Evolutionary conservation across 345 rosid genomes (phyloP).

Genomic region (Boechera divaricarpa): DNA sequence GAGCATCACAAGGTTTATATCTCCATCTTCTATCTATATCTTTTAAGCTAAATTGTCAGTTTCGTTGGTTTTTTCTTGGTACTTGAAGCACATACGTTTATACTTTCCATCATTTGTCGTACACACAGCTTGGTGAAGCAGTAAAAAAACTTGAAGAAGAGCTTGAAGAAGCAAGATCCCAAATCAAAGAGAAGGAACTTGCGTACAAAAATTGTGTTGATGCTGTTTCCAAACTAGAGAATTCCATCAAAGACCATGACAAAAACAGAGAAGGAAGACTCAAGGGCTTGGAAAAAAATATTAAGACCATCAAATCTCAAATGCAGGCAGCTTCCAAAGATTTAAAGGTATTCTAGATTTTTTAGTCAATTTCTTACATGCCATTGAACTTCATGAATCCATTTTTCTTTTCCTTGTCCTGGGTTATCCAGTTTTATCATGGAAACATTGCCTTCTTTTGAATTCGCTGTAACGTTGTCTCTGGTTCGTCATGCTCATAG

Average conservation of each 20-base stretch:
- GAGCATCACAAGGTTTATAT: conserved; percentile 90
- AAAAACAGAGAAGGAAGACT: conserved; percentile 84
- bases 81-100: conserved; percentile 13
- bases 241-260: conserved; percentile 83
- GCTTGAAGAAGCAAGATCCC: conserved; percentile 70
- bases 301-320: conserved; percentile 73
- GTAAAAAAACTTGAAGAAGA: conserved; percentile 86
- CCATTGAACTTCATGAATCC: conserved; percentile 23
- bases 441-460: conserved; percentile 11
- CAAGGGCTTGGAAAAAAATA: conserved; percentile 72
- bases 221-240: conserved; percentile 69
- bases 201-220: conserved; percentile 61
- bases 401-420: conserved; percentile 2
- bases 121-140: conserved; percentile 74
- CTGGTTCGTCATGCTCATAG: conserved; percentile 48
- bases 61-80: conserved; percentile 16
- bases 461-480: conserved; percentile 19
- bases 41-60: conserved; percentile 10
- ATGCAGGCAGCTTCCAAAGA: conserved; percentile 83
- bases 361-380: conserved; percentile 16
- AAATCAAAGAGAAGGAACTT: conserved; percentile 68
- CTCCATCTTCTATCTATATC: conserved; percentile 25
- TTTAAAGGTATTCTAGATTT: conserved; percentile 65
- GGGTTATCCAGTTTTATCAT: conserved; percentile 7
- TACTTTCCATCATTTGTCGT: conserved; percentile 3